A percentile compares a stretch with the other conserved stretches of the same genome.
Conservation (phyloP, 148 eudicot species). For the Beta vulgaris region DNA sequence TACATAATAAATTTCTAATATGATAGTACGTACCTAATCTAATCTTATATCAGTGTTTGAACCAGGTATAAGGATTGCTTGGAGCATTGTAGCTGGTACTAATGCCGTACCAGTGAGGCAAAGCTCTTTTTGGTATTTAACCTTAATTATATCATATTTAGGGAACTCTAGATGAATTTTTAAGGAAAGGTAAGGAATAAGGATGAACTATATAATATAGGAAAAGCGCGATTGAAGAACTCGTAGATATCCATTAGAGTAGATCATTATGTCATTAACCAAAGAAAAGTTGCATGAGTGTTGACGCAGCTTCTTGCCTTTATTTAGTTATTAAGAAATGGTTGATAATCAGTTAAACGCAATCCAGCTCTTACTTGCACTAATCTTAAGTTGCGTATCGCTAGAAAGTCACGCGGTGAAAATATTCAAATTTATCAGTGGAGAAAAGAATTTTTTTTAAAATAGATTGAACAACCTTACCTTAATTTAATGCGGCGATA, state of each 20-base stretch:
- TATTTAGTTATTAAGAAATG: not conserved
- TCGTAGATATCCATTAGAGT: constrained; percentile 8
- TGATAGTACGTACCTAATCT: too few relatives aligned
- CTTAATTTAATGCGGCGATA: too few relatives aligned
- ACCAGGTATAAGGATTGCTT: too few relatives aligned
- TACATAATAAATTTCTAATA: too few relatives aligned
- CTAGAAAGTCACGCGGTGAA: not conserved
- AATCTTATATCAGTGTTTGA: too few relatives aligned
- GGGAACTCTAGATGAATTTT: too few relatives aligned
- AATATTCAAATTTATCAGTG: not conserved
- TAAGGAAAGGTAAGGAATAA: too few relatives aligned
- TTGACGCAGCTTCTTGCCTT: not conserved
- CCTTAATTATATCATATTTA: too few relatives aligned
- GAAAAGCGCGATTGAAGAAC: not conserved
- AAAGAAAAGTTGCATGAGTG: constrained; percentile 4
- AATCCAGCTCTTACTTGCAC: constrained; percentile 17
- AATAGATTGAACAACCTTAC: not conserved
- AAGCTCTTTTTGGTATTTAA: too few relatives aligned
- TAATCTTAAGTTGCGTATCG: constrained; percentile 11
- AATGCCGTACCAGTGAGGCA: too few relatives aligned
- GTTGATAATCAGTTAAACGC: not conserved
- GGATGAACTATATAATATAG: too few relatives aligned
- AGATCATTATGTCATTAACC: not conserved
- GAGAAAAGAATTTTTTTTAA: not conserved
- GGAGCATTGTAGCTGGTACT: too few relatives aligned